Percentiles rank a stretch among this genome's conserved stretches.
Evolutionary conservation across 805 yeast species (phyloP).

Genomic region (Suhomyces tanzawaensis): DNA sequence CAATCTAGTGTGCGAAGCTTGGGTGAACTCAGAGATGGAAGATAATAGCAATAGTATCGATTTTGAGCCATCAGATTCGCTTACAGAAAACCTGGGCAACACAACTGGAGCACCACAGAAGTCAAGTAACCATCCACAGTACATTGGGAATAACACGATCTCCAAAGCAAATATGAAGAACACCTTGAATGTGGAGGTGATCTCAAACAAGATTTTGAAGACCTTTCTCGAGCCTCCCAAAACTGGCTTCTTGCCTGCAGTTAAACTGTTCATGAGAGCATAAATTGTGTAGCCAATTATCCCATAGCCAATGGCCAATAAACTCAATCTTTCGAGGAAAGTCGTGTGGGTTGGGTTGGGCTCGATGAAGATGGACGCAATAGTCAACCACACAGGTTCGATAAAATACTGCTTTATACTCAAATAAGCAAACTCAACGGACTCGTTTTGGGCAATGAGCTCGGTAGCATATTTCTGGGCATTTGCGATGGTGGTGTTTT

Average conservation of each 20-base stretch:
- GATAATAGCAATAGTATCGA: constrained; percentile 22
- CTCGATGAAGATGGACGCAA: constrained; percentile 16
- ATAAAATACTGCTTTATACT: constrained; percentile 14
- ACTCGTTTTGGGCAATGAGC: neutral
- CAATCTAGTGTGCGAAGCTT: constrained; percentile 17
- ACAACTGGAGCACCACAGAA: constrained; percentile 63
- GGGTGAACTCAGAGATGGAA: constrained; percentile 16
- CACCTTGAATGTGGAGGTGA: constrained; percentile 68
- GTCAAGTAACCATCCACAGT: constrained; percentile 79
- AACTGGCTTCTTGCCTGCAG: constrained; percentile 42
- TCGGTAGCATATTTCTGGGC: neutral
- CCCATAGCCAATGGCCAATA: constrained; percentile 35
- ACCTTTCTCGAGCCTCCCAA: constrained; percentile 49
- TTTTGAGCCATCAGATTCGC: constrained; percentile 4
- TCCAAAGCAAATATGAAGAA: constrained; percentile 74
- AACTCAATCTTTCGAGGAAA: constrained; percentile 35
- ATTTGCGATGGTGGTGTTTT: neutral
- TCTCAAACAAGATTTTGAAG: constrained; percentile 53
- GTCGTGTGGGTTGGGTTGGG: constrained; percentile 23
- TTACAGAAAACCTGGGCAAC: constrained; percentile 3
- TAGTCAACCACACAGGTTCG: constrained; percentile 17
- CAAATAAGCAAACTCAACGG: neutral
- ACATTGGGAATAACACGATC: constrained; percentile 78
- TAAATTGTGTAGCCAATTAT: constrained; percentile 23
- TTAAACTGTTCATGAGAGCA: constrained; percentile 28